Conservation (phyloP, 2,329 filamentous ascomycete genomes). For the Alternaria infectoria region DNA sequence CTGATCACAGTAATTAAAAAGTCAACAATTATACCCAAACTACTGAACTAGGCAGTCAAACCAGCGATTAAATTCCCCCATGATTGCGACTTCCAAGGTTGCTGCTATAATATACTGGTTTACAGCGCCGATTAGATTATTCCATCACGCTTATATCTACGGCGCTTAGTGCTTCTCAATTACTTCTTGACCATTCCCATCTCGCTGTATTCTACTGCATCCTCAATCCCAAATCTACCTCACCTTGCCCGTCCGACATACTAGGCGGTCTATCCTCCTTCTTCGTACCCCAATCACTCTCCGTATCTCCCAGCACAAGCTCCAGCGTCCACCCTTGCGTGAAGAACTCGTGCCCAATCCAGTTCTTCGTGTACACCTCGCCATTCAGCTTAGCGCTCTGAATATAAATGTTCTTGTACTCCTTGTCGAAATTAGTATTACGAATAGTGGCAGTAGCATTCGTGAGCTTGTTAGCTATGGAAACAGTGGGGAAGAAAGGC, state of each 20-base stretch:
- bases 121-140: not conserved
- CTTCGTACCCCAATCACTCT: conserved; percentile 54
- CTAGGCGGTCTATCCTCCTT: conserved; percentile 45
- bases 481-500: conserved; percentile 54
- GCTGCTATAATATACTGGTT: not conserved
- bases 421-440: conserved; percentile 50
- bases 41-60: not conserved
- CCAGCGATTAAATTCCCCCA: not conserved
- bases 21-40: not conserved
- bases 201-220: not conserved
- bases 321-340: conserved; percentile 52
- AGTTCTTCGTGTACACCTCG: conserved; percentile 51
- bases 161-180: not conserved
- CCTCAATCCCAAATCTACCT: not conserved
- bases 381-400: conserved; percentile 54
- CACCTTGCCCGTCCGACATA: conserved; percentile 7
- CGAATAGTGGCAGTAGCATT: conserved; percentile 52
- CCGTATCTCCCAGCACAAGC: conserved; percentile 49
- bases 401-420: conserved; percentile 52
- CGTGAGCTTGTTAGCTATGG: conserved; percentile 48
- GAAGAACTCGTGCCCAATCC: conserved; percentile 56
- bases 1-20: conserved; percentile 3
- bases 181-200: not conserved
- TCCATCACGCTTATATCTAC: not conserved
- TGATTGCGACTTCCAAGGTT: not conserved